Evolutionary conservation across 202 grass and related monocot genomes (phyloP).

Genomic region (Hordeum pubiflorum): DNA sequence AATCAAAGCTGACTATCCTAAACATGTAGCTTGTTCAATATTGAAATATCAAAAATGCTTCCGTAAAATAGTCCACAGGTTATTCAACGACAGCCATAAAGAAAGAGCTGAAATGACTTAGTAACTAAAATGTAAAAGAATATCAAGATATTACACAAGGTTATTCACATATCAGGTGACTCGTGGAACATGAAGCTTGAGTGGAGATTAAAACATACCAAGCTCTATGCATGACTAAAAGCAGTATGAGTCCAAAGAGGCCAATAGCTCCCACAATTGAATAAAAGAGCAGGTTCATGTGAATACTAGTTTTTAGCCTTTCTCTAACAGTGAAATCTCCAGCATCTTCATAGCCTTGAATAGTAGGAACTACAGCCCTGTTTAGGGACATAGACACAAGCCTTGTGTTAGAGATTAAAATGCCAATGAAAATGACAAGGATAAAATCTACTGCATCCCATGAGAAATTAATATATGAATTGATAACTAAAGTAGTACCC

Average conservation of each 20-base stretch:
- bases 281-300: constrained; percentile 94
- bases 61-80: constrained; percentile 11
- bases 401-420: constrained; percentile 19
- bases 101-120: not conserved
- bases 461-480: constrained; percentile 2
- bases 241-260: constrained; percentile 86
- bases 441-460: not conserved
- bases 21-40: not conserved
- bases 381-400: constrained; percentile 36
- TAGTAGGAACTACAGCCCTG: constrained; percentile 96
- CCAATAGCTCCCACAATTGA: constrained; percentile 91
- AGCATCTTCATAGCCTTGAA: constrained; percentile 99
- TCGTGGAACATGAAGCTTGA: constrained; percentile 17
- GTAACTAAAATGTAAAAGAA: not conserved
- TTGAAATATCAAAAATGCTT: not conserved
- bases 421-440: not conserved
- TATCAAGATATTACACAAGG: not conserved
- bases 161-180: not conserved
- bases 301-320: constrained; percentile 91
- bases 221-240: constrained; percentile 77
- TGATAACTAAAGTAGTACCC: not conserved
- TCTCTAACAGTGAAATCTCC: constrained; percentile 97
- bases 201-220: constrained; percentile 54
- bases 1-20: constrained; percentile 1
- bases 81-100: not conserved